Evolutionary conservation across 148 eudicot genomes (phyloP), one percentile per base, ranked within the genome.

Genomic region (Vaccinium macrocarpon): DNA sequence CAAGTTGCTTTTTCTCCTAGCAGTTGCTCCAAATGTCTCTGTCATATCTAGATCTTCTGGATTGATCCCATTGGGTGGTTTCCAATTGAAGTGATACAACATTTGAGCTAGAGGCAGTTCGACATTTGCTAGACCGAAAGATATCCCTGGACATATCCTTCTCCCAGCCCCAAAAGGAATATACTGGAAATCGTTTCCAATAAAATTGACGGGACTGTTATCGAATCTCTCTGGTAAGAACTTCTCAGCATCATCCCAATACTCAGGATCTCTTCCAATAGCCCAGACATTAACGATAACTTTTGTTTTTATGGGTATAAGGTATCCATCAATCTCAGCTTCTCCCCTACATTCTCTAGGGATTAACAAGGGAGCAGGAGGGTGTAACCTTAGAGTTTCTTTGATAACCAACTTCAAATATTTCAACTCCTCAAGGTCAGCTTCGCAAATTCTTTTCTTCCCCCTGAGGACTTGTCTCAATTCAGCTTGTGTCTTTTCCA

Each of bases 61-160:
- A 71, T 38, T 66, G 13, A 64, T 48, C 14, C 84, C 86, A 38
- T 18, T 2, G 0, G 88, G 82, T 8, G 84, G 49, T 82, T 82
- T 79, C 90, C 87, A 86, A 19, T 87, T 87, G 48, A 89, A 89
- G 80, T 87, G 84, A 38, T 80, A 87, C 0, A 89, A 79, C 27
- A 85, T 29, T 61, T 76, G 73, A 2, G 89, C 91, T 1, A 89
- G 82, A 16, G 84, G 84, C 6, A 89, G 86, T 78, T 89, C 89
- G 21, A 89, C 52, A 48, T 82, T 87, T 46, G 89, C 85, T 46
- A 87, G 14, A n/a, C 86, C 89, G 21, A 82, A 83, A 19, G 66
- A 59, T 2, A 59, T 59, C n/a, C 66, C 66, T 19, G 25, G 66
- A 59, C 66, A 59, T 21, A 21, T 59, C 66, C 66, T 59, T 21